A percentile compares a stretch with the other conserved stretches of the same genome.
Evolutionary conservation across 2,329 filamentous ascomycete species (phyloP).

Genomic region (Alternaria hordeiaustralica): DNA sequence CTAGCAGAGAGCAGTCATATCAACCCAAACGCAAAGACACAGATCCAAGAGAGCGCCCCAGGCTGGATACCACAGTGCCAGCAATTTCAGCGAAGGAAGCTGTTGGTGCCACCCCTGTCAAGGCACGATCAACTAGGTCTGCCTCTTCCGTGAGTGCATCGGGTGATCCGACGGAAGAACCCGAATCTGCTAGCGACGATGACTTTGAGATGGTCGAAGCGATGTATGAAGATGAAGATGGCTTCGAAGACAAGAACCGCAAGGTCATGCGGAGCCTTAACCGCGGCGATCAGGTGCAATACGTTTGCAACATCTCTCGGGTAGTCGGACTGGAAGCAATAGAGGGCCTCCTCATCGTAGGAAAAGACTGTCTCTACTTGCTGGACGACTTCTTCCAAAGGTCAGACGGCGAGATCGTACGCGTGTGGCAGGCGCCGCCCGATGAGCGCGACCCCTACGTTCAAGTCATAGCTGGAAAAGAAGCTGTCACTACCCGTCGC

Average conservation of each 20-base stretch:
- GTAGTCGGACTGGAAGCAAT: conserved; percentile 92
- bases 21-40: conserved; percentile 82
- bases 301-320: conserved; percentile 92
- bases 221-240: conserved; percentile 81
- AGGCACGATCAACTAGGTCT: conserved; percentile 25
- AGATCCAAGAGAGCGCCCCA: conserved; percentile 57
- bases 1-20: conserved; percentile 71
- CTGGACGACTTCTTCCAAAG: conserved; percentile 97
- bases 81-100: conserved; percentile 37
- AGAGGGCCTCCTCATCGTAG: conserved; percentile 91
- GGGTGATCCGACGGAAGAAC: conserved; percentile 48
- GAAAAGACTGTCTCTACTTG: conserved; percentile 90
- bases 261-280: conserved; percentile 96
- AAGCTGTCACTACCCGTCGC: conserved; percentile 62
- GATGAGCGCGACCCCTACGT: conserved; percentile 96
- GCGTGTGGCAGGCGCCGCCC: conserved; percentile 88
- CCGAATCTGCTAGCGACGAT: conserved; percentile 69
- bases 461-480: conserved; percentile 84
- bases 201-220: conserved; percentile 97
- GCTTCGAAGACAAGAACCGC: conserved; percentile 95
- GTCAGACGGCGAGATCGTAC: conserved; percentile 93
- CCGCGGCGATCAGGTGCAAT: conserved; percentile 88
- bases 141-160: conserved; percentile 25
- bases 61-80: conserved; percentile 54
- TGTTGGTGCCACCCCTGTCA: conserved; percentile 39